These are phyloP conservation scores for Pulveroboletus ravenelii DNA, from an alignment of 768 basidiomycete species.

Conservation along the genomic window DNA sequence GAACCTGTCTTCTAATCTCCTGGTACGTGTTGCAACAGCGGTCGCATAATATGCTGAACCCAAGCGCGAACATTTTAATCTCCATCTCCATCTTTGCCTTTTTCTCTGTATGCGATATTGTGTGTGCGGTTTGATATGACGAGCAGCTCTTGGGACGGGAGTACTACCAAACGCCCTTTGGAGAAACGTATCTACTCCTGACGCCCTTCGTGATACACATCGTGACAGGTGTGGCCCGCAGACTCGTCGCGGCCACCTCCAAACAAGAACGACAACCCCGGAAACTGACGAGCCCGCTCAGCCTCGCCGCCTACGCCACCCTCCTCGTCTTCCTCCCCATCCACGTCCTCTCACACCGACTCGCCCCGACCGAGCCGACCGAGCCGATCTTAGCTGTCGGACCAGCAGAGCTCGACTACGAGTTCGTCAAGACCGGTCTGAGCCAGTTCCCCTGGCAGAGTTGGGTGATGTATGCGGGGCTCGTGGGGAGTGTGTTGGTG, in stretches of 20 bases:
- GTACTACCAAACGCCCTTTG: conserved; percentile 74
- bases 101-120: too few relatives aligned
- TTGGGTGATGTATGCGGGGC: conserved; percentile 57
- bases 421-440: conserved; percentile 75
- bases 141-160: conserved; percentile 63
- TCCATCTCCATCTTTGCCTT: not conserved
- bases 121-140: too few relatives aligned
- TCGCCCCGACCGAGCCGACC: conserved; percentile 42
- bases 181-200: conserved; percentile 60
- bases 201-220: conserved; percentile 62
- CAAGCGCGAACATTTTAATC: too few relatives aligned
- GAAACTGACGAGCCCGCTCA: conserved; percentile 42
- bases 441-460: conserved; percentile 57
- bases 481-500: conserved; percentile 50
- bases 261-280: conserved; percentile 17
- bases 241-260: conserved; percentile 43
- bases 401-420: conserved; percentile 76
- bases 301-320: conserved; percentile 58
- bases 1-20: conserved; percentile 59
- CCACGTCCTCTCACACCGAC: conserved; percentile 67
- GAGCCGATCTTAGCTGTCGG: conserved; percentile 45
- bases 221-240: conserved; percentile 52
- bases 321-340: conserved; percentile 58
- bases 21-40: conserved; percentile 45
- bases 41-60: not conserved